Evolutionary conservation across 177 flowering plant genomes (phyloP).

Genomic region (Vitis hybrid): DNA sequence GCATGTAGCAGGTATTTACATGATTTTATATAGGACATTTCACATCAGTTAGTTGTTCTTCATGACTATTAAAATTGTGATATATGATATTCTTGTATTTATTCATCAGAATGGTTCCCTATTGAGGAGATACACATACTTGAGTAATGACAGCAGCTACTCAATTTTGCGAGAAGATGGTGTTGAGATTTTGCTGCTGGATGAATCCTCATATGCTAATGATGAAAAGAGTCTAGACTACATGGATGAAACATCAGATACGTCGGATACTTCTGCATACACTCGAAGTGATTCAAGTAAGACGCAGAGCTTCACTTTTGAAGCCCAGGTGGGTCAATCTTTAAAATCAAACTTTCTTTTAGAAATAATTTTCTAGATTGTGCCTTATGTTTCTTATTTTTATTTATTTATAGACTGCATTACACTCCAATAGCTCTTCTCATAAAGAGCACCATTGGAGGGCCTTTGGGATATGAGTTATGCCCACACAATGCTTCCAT

Average conservation of each 20-base stretch:
- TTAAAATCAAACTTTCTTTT: neutral
- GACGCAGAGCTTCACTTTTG: constrained; percentile 71
- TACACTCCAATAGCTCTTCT: neutral
- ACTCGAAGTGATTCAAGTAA: constrained; percentile 31
- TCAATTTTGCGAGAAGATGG: constrained; percentile 77
- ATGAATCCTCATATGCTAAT: constrained; percentile 31
- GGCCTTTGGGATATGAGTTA: too few relatives aligned
- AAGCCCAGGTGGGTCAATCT: constrained; percentile 68
- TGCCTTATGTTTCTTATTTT: neutral
- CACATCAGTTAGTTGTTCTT: neutral
- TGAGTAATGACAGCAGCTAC: constrained; percentile 88
- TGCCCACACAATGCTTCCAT: neutral
- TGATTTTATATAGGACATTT: too few relatives aligned
- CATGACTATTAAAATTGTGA: neutral
- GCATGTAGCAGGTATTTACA: neutral
- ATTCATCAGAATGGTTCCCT: constrained; percentile 77
- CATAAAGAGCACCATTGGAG: too few relatives aligned
- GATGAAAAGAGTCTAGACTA: constrained; percentile 28
- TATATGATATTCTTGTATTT: constrained; percentile 1
- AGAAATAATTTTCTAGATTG: neutral
- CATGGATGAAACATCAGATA: constrained; percentile 29
- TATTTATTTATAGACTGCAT: neutral
- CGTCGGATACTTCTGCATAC: constrained; percentile 25
- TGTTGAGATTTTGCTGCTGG: constrained; percentile 57
- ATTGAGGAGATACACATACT: constrained; percentile 68